phyloP scores from a whole-genome alignment of 371 early-diverging fungal species.

The Circinella minor region DNA sequence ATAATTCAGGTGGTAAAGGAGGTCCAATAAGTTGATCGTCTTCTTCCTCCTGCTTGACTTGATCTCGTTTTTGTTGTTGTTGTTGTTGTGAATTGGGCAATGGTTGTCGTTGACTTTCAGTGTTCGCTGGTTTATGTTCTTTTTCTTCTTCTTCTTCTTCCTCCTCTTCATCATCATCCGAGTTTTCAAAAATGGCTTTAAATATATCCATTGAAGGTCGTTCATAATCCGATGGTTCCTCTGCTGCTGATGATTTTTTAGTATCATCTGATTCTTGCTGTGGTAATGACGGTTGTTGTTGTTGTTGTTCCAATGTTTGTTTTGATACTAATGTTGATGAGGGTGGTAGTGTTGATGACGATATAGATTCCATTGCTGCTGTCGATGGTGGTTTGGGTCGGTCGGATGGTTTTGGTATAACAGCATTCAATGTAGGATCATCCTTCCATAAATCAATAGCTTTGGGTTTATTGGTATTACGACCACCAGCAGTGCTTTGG shows the following conservation, averaged over 20 bases:
- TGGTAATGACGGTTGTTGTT: too few relatives aligned
- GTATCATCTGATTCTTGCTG: slow-evolving; percentile 43
- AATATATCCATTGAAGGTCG: slow-evolving; percentile 88
- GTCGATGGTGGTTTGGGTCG: slow-evolving; percentile 4
- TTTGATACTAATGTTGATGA: too few relatives aligned
- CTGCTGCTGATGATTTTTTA: slow-evolving; percentile 24
- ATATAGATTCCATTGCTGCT: background rate
- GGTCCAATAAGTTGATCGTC: slow-evolving; percentile 40
- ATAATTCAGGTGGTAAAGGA: slow-evolving; percentile 18
- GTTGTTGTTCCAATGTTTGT: too few relatives aligned
- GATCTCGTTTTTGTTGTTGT: background rate
- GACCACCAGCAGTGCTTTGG: background rate
- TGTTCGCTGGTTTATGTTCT: slow-evolving; percentile 12
- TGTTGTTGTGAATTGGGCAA: too few relatives aligned
- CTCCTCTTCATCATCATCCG: slow-evolving; percentile 62
- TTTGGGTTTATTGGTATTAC: background rate
- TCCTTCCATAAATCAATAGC: slow-evolving; percentile 16
- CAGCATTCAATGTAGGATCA: slow-evolving; percentile 40
- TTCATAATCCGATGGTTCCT: slow-evolving; percentile 23
- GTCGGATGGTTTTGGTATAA: slow-evolving; percentile 53
- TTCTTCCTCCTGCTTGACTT: slow-evolving; percentile 11
- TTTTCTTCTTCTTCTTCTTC: slow-evolving; percentile 35
- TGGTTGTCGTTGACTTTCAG: slow-evolving; percentile 2
- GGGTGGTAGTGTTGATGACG: background rate
- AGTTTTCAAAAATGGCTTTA: slow-evolving; percentile 82